Base-by-base conservation (phyloP, 306 rosid genomes). In the Vicia sativa region DNA sequence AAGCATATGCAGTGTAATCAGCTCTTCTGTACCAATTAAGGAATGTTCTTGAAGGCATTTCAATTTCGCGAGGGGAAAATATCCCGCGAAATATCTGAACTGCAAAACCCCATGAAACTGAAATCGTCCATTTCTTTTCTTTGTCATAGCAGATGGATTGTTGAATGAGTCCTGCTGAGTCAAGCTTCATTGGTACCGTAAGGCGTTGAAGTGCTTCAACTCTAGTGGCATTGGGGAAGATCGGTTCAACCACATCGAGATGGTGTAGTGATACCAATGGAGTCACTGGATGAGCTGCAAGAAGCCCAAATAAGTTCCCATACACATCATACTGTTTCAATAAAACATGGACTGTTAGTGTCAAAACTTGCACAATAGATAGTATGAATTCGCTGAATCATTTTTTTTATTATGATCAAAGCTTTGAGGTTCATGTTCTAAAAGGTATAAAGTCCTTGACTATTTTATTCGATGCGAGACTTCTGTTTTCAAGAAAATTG, bases 11-110 rank as follows among this genome's bases (percentile, higher is more conserved):
- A 2, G 90, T 95, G 80, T 88, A 95, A 75, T 95, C 99, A 2
- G 97, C 99, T 54, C 92, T 87, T 42, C 71, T 82, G 34, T 95
- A 91, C 99, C 99, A 95, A 50, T 95, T 95, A 61, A 95, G 78
- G 80, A 95, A 95, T 1, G 99, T 90, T 61, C 99, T 85, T 0
- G 96, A 83, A 28, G 99, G 99, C 99, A 95, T 91, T 83, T 95
- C 99, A 16, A 95, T 85, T 79, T 91, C 99, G 0, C 99, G 77
- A 0, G 95, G 89, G 0, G 99, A 84, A 31, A 95, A 77, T 29
- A 87, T 80, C 0, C 99, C 99, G 0, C 97, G 96, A 26, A 88
- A 86, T 54, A 95, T 82, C 60, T 95, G 99, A 26, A 95, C 85
- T 35, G 92, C 88, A 13, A 79, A 95, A 56, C 99, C 99, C 99